Evolutionary conservation across 1,139 yeast species (phyloP).

Genomic region (Magnusiomyces tetraspermus): DNA sequence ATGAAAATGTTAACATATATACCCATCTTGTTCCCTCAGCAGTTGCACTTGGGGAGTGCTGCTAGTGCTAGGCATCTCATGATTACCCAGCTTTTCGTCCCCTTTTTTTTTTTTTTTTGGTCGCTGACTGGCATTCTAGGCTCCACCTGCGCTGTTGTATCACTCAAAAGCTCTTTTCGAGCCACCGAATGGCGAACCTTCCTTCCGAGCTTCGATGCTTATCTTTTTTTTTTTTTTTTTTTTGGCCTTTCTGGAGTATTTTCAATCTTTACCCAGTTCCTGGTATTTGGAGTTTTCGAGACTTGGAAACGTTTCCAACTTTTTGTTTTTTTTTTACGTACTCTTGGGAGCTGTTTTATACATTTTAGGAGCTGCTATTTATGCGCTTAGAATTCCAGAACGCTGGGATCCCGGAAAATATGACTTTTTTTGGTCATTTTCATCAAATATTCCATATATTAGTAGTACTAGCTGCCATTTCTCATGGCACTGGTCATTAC

Average conservation of each 20-base stretch:
- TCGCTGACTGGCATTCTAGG: conserved; percentile 49
- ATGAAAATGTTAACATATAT: conserved; percentile 75
- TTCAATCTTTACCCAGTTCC: background rate
- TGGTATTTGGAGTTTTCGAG: background rate
- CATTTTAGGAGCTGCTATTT: conserved; percentile 67
- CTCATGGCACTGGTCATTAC: no score
- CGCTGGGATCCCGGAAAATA: conserved; percentile 53
- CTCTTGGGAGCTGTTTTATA: conserved; percentile 76
- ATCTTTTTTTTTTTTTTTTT: no score
- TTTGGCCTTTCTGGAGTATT: conserved; percentile 67
- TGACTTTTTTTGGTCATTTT: conserved; percentile 71
- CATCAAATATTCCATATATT: conserved; percentile 81
- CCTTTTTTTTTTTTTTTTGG: conserved; percentile 42
- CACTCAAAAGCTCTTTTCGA: conserved; percentile 58
- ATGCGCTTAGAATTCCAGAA: conserved; percentile 76
- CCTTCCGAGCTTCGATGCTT: conserved; percentile 67
- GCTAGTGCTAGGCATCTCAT: conserved; percentile 56
- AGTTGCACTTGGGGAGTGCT: conserved; percentile 62
- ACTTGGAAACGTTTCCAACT: conserved; percentile 21
- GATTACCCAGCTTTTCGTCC: conserved; percentile 40
- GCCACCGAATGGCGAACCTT: conserved; percentile 63
- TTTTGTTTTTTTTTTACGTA: no score
- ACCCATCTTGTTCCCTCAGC: conserved; percentile 59
- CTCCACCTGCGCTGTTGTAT: conserved; percentile 49
- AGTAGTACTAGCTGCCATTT: conserved; percentile 72